Conservation (phyloP, 805 yeast genomes). For the Candida orba region DNA sequence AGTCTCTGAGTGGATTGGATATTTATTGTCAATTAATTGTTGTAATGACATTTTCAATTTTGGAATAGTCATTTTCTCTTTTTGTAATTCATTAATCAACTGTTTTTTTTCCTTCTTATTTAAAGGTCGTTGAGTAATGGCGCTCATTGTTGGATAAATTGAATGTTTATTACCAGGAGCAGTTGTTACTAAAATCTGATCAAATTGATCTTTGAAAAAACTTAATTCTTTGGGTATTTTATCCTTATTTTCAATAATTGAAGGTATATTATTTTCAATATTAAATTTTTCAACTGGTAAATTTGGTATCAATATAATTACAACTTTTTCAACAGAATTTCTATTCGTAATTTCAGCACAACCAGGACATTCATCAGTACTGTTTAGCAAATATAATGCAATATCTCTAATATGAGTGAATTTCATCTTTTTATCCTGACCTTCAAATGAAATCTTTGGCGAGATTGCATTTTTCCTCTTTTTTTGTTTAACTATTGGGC, state of each 20-base stretch:
- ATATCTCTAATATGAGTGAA: constrained; percentile 16
- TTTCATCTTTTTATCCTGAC: constrained; percentile 13
- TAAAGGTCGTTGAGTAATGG: constrained; percentile 51
- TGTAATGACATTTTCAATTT: constrained; percentile 47
- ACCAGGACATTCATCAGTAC: constrained; percentile 29
- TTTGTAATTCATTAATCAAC: constrained; percentile 24
- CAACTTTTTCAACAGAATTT: constrained; percentile 42
- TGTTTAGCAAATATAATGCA: constrained; percentile 26
- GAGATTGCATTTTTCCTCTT: constrained; percentile 25
- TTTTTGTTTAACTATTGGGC: constrained; percentile 18
- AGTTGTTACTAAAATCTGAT: constrained; percentile 38
- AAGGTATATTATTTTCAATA: constrained; percentile 3
- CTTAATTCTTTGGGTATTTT: constrained; percentile 5
- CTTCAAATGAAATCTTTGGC: constrained; percentile 29
- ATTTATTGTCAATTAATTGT: constrained; percentile 42
- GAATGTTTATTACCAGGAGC: constrained; percentile 64
- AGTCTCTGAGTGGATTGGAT: constrained; percentile 52
- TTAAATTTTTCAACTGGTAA: constrained; percentile 6
- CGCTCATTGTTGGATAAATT: constrained; percentile 44
- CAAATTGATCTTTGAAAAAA: constrained; percentile 34
- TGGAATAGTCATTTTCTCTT: constrained; percentile 33
- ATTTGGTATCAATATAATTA: constrained; percentile 55
- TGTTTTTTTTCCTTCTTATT: constrained; percentile 47
- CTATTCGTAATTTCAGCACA: constrained; percentile 47
- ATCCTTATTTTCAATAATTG: background rate